These are phyloP conservation scores for Hygrocybe coccinea DNA, from an alignment of 768 basidiomycete genomes.

Conservation along the genomic window DNA sequence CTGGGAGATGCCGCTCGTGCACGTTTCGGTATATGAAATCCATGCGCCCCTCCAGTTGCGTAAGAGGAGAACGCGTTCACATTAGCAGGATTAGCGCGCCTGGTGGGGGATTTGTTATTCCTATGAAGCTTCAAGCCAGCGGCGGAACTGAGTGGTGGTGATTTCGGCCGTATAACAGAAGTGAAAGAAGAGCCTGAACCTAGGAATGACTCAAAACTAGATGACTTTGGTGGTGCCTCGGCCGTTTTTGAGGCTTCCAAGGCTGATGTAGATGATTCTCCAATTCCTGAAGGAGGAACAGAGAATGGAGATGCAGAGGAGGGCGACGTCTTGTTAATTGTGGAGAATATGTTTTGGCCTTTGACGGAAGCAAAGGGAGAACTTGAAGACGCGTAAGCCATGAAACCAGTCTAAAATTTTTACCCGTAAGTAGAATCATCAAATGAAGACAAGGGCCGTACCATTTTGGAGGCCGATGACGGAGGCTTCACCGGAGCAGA, in stretches of 20 bases:
- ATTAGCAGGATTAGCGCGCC: conserved; percentile 39
- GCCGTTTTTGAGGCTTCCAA: not conserved
- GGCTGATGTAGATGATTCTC: conserved; percentile 1
- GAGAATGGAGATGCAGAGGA: conserved; percentile 28
- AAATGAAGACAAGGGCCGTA: conserved; percentile 30
- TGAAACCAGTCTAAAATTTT: conserved; percentile 57
- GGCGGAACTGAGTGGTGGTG: conserved; percentile 44
- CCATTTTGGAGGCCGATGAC: conserved; percentile 42
- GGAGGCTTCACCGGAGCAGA: conserved; percentile 30
- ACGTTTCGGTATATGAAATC: conserved; percentile 54
- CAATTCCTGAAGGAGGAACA: conserved; percentile 26
- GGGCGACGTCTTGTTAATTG: conserved; percentile 24
- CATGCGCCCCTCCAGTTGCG: conserved; percentile 42
- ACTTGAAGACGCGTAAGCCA: conserved; percentile 69
- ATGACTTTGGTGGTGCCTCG: conserved; percentile 34
- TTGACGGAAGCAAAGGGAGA: conserved; percentile 75
- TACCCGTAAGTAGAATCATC: conserved; percentile 9
- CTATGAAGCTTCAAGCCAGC: conserved; percentile 30
- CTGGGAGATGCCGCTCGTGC: conserved; percentile 49
- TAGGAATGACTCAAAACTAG: conserved; percentile 56
- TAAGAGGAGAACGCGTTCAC: conserved; percentile 60
- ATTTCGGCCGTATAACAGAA: conserved; percentile 47
- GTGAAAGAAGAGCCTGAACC: conserved; percentile 49
- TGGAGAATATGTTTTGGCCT: conserved; percentile 54
- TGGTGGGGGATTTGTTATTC: conserved; percentile 54